Evolutionary conservation across 352 stramenopile species (phyloP).

Genomic region (Blastocystis hominis): DNA sequence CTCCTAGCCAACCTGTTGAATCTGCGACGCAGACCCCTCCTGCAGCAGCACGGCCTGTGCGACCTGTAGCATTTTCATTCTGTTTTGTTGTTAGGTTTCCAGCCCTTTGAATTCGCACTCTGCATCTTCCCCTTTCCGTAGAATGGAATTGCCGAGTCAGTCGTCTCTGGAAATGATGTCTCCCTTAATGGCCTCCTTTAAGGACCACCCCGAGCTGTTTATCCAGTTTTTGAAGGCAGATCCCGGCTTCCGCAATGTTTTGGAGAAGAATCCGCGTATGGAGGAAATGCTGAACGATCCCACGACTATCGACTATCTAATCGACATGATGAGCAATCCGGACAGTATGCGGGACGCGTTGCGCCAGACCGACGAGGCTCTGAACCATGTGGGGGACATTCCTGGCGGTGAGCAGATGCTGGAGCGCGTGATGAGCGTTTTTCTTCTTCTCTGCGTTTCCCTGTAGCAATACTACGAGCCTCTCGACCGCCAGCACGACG

Average conservation of each 20-base stretch:
- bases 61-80: background rate
- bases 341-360: background rate
- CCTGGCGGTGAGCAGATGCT: slow-evolving; percentile 33
- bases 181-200: background rate
- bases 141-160: background rate
- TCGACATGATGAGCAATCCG: slow-evolving; percentile 14
- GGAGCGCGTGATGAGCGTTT: slow-evolving; percentile 38
- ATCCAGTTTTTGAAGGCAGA: slow-evolving; percentile 18
- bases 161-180: background rate
- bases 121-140: background rate
- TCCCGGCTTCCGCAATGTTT: slow-evolving; percentile 34
- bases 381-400: slow-evolving; percentile 38
- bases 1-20: background rate
- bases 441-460: no score
- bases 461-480: slow-evolving; percentile 49
- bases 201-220: slow-evolving; percentile 12
- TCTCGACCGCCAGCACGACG: background rate
- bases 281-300: slow-evolving; percentile 22
- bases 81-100: background rate
- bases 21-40: background rate
- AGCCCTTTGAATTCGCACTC: background rate
- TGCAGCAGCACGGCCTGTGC: background rate
- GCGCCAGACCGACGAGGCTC: slow-evolving; percentile 5
- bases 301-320: background rate
- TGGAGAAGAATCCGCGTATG: slow-evolving; percentile 53